A percentile compares a stretch with the other conserved stretches of the same genome.
Conservation (phyloP, 2,329 filamentous ascomycete genomes). For the Sclerotinia spermophila region DNA sequence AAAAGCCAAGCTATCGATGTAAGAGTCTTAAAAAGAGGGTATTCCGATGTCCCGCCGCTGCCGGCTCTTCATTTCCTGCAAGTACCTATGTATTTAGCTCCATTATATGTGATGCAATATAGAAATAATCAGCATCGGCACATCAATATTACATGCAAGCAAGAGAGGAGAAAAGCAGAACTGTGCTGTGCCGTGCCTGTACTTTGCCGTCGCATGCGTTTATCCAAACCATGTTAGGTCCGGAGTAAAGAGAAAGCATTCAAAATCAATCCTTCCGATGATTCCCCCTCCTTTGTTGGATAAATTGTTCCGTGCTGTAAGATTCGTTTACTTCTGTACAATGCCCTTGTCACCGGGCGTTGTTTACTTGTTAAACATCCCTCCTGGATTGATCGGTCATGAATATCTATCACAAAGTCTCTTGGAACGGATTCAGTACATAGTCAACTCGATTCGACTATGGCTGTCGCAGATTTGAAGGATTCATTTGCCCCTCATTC, state of each 20-base stretch:
- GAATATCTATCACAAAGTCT: background rate
- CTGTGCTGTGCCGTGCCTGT: conserved; percentile 15
- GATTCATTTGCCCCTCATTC: conserved; percentile 13
- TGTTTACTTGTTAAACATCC: background rate
- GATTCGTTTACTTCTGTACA: background rate
- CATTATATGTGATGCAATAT: conserved; percentile 17
- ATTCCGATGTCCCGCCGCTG: conserved; percentile 12
- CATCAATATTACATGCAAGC: conserved; percentile 9
- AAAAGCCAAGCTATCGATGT: background rate
- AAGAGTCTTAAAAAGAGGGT: conserved; percentile 1
- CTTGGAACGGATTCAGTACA: background rate
- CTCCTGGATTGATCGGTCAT: background rate
- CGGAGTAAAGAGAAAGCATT: background rate
- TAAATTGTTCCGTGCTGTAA: conserved; percentile 1
- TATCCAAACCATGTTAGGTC: conserved; percentile 1
- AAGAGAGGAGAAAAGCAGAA: conserved; percentile 6
- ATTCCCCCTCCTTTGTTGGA: background rate
- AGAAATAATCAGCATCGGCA: conserved; percentile 1
- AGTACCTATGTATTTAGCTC: background rate
- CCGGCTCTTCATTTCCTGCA: background rate
- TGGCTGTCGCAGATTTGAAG: conserved; percentile 1
- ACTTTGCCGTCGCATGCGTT: conserved; percentile 17
- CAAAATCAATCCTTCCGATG: background rate
- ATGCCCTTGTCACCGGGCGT: background rate
- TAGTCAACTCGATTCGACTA: conserved; percentile 1